Evolutionary conservation across 768 basidiomycete species (phyloP).

Genomic region (Megacollybia marginata): DNA sequence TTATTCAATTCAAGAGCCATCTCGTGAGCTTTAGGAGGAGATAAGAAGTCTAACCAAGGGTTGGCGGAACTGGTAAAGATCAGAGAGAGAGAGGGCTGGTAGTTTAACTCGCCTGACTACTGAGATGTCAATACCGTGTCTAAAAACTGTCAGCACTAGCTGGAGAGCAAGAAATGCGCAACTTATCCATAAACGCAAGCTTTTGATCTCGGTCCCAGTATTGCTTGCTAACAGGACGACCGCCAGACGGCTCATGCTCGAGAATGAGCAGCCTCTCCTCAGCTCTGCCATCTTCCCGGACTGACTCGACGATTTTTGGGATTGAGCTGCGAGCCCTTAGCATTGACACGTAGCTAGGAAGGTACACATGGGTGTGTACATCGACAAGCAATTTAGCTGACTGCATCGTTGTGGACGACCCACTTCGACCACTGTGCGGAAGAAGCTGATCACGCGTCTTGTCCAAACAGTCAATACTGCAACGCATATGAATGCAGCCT

Average conservation of each 20-base stretch:
- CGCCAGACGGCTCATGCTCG: conserved; percentile 72
- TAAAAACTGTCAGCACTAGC: too few species aligned
- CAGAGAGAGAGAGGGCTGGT: not conserved
- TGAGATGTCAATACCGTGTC: conserved; percentile 71
- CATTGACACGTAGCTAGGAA: conserved; percentile 69
- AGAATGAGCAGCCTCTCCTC: conserved; percentile 74
- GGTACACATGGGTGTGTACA: conserved; percentile 82
- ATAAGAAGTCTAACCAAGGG: conserved; percentile 87
- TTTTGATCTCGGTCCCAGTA: conserved; percentile 80
- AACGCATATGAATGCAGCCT: too few species aligned
- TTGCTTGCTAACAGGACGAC: conserved; percentile 76
- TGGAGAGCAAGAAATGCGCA: conserved; percentile 11
- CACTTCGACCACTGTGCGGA: too few species aligned
- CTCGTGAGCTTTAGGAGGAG: conserved; percentile 53
- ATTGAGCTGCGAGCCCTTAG: conserved; percentile 56
- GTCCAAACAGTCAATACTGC: too few species aligned
- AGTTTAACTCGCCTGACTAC: conserved; percentile 54
- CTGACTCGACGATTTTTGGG: conserved; percentile 55
- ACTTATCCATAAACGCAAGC: conserved; percentile 69
- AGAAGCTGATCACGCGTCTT: too few species aligned
- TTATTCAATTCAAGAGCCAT: conserved; percentile 66
- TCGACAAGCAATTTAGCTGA: conserved; percentile 36
- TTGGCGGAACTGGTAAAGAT: conserved; percentile 60
- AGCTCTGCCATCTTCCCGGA: conserved; percentile 30
- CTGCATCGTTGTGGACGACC: too few species aligned